Percentiles rank a stretch among this genome's conserved stretches.
Evolutionary conservation across 805 yeast species (phyloP).

Genomic region (Candida suzukii): DNA sequence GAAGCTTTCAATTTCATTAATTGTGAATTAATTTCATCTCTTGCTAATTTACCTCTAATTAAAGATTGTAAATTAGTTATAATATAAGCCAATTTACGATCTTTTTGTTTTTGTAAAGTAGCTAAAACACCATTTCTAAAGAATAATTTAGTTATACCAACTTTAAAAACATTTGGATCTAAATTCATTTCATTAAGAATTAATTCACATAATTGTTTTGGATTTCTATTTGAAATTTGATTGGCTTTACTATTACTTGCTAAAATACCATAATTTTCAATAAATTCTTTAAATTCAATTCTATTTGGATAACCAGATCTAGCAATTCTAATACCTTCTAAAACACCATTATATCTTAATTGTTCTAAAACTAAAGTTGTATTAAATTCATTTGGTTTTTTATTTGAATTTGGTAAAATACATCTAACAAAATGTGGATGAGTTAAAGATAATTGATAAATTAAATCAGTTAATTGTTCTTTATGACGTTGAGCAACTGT

Average conservation of each 20-base stretch:
- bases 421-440: constrained; percentile 97
- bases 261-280: constrained; percentile 66
- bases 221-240: constrained; percentile 27
- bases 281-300: constrained; percentile 75
- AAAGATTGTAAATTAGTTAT: constrained; percentile 58
- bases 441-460: constrained; percentile 68
- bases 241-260: constrained; percentile 38
- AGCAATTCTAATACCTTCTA: constrained; percentile 96
- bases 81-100: constrained; percentile 46
- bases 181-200: constrained; percentile 58
- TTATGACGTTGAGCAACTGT: constrained; percentile 88
- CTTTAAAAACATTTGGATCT: constrained; percentile 50
- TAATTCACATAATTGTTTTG: constrained; percentile 62
- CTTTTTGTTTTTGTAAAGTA: constrained; percentile 71
- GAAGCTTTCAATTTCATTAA: constrained; percentile 66
- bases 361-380: constrained; percentile 78
- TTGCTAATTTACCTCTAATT: constrained; percentile 55
- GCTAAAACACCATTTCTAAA: constrained; percentile 76
- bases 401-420: constrained; percentile 79
- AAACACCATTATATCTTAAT: constrained; percentile 91
- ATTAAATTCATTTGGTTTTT: constrained; percentile 65
- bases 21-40: constrained; percentile 39
- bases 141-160: constrained; percentile 68
- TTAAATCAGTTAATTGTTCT: constrained; percentile 66
- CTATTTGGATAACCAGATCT: constrained; percentile 96